Evolutionary conservation across 768 basidiomycete genomes (phyloP).

Genomic region (Filobasidium floriforme): DNA sequence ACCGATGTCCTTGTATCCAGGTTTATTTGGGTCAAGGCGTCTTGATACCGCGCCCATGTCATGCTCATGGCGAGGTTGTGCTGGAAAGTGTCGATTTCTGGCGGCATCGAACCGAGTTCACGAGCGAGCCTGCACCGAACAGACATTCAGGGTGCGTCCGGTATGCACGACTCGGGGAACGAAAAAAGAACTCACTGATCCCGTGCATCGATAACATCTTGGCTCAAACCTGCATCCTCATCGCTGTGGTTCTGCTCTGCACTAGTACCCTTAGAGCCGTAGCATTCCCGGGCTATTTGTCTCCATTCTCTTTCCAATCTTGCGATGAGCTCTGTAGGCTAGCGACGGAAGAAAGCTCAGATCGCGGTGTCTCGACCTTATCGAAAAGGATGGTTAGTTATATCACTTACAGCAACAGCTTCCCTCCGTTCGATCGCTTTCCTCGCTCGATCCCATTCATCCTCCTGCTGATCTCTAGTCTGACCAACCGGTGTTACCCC

Average conservation of each 20-base stretch:
- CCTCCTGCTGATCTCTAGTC: slow-evolving; percentile 21
- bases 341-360: background rate
- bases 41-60: slow-evolving; percentile 33
- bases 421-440: slow-evolving; percentile 28
- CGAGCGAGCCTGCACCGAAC: slow-evolving; percentile 17
- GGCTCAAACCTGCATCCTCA: slow-evolving; percentile 5
- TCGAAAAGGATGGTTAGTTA: background rate
- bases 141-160: background rate
- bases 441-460: slow-evolving; percentile 43
- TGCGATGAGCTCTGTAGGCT: slow-evolving; percentile 27
- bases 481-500: background rate
- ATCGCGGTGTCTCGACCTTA: background rate
- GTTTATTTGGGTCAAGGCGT: slow-evolving; percentile 33
- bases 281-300: slow-evolving; percentile 12
- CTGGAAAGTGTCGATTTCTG: slow-evolving; percentile 37
- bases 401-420: slow-evolving; percentile 35
- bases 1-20: slow-evolving; percentile 34
- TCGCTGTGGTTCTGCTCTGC: slow-evolving; percentile 21
- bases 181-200: slow-evolving; percentile 27
- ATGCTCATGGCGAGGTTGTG: slow-evolving; percentile 29
- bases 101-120: slow-evolving; percentile 31
- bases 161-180: background rate
- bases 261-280: slow-evolving; percentile 21
- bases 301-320: slow-evolving; percentile 32
- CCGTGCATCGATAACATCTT: slow-evolving; percentile 19